phyloP scores from a whole-genome alignment of 2,329 filamentous ascomycete genomes.

The Claviceps spartinae region DNA sequence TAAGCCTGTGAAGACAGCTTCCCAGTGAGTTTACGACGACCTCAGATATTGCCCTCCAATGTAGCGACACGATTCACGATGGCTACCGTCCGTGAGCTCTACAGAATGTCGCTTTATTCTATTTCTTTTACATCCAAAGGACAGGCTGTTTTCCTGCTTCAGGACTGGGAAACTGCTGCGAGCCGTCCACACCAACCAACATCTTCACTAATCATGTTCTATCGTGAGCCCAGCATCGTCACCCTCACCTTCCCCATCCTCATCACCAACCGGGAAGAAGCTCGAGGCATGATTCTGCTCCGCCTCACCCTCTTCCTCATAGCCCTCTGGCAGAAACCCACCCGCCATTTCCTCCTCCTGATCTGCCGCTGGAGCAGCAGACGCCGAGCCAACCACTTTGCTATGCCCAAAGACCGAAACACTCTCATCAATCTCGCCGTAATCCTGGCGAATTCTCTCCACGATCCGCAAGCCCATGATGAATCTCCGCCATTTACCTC shows the following conservation, averaged over 20 bases:
- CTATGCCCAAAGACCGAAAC: conserved; percentile 43
- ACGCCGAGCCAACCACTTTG: conserved; percentile 7
- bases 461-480: conserved; percentile 74
- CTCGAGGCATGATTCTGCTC: conserved; percentile 24
- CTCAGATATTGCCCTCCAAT: no score
- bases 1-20: no score
- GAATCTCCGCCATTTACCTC: conserved; percentile 76
- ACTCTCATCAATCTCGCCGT: conserved; percentile 46
- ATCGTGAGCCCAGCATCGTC: conserved; percentile 21
- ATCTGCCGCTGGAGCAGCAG: conserved; percentile 11
- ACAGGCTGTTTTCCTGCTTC: neutral
- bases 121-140: neutral
- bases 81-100: no score
- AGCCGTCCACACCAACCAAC: neutral
- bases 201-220: conserved; percentile 13
- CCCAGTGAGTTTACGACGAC: no score
- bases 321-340: conserved; percentile 46
- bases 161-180: neutral
- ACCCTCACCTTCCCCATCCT: conserved; percentile 25
- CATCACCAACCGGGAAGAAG: conserved; percentile 35
- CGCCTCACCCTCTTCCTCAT: conserved; percentile 32
- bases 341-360: conserved; percentile 42
- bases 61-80: no score
- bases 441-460: conserved; percentile 62
- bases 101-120: no score